Conservation (phyloP, 208 protist genomes). For the Trichomonas gallinae region DNA sequence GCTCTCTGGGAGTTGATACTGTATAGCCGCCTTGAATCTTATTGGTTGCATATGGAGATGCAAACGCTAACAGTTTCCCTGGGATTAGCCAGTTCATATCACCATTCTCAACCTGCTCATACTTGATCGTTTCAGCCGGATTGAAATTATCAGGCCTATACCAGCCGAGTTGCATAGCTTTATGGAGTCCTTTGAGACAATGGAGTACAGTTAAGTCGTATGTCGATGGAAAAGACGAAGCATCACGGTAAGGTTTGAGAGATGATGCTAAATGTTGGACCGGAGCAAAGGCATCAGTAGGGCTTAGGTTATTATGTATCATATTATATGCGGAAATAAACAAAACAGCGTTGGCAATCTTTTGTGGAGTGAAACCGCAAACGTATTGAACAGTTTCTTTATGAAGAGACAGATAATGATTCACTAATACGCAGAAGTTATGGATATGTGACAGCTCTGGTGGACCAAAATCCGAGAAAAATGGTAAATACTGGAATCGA, state of each 20-base stretch:
- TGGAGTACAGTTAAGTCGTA: constrained; percentile 60
- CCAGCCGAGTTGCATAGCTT: constrained; percentile 53
- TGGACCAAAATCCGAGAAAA: background rate
- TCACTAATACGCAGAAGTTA: background rate
- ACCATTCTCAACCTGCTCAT: constrained; percentile 62
- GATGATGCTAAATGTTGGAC: background rate
- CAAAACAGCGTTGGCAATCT: background rate
- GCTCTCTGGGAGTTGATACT: background rate
- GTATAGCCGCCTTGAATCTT: background rate
- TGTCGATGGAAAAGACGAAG: constrained; percentile 53
- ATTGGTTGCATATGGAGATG: constrained; percentile 43
- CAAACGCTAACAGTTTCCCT: constrained; percentile 69
- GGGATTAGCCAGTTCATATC: constrained; percentile 83
- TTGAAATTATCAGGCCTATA: constrained; percentile 66
- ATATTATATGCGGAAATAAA: background rate
- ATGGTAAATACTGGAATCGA: background rate
- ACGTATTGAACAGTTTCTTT: background rate
- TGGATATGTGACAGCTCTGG: background rate
- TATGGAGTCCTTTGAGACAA: constrained; percentile 54
- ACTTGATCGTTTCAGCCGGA: constrained; percentile 58
- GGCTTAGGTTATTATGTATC: background rate
- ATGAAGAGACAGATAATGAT: background rate
- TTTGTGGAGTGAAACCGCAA: background rate
- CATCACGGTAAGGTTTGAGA: constrained; percentile 65
- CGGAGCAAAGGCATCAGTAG: background rate